Percentiles rank a stretch among this genome's conserved stretches.
These are phyloP conservation scores for Monilinia laxa DNA, from an alignment of 2,329 filamentous ascomycete species.

Conservation along the genomic window DNA sequence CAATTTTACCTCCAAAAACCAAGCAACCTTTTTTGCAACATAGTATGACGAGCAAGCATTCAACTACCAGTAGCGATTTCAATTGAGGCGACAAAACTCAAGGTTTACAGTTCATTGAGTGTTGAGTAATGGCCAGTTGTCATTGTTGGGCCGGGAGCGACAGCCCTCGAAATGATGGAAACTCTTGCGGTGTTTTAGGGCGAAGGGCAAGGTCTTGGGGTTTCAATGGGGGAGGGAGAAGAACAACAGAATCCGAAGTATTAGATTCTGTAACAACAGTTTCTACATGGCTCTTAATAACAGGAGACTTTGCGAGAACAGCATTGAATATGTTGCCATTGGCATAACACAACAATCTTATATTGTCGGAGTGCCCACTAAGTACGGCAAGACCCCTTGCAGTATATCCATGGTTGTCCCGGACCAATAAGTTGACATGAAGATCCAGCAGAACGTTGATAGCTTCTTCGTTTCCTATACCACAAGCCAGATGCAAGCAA, in stretches of 20 bases:
- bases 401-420: background rate
- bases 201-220: background rate
- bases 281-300: too few species aligned
- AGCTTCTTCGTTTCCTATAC: background rate
- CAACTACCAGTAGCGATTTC: background rate
- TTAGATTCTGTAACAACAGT: background rate
- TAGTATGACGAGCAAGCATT: background rate
- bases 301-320: background rate
- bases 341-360: background rate
- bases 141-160: too few species aligned
- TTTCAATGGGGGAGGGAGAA: background rate
- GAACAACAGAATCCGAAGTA: background rate
- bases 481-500: conserved; percentile 6
- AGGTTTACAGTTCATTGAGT: background rate
- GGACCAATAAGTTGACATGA: background rate
- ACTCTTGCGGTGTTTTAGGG: background rate
- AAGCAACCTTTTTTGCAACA: too few species aligned
- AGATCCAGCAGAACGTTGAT: background rate
- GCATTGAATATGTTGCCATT: background rate
- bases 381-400: background rate
- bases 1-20: too few species aligned
- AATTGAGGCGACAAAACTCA: background rate
- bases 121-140: background rate
- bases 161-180: background rate
- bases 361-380: background rate